Evolutionary conservation across 1,139 yeast genomes (phyloP).

Genomic region (Geotrichum klebahnii): DNA sequence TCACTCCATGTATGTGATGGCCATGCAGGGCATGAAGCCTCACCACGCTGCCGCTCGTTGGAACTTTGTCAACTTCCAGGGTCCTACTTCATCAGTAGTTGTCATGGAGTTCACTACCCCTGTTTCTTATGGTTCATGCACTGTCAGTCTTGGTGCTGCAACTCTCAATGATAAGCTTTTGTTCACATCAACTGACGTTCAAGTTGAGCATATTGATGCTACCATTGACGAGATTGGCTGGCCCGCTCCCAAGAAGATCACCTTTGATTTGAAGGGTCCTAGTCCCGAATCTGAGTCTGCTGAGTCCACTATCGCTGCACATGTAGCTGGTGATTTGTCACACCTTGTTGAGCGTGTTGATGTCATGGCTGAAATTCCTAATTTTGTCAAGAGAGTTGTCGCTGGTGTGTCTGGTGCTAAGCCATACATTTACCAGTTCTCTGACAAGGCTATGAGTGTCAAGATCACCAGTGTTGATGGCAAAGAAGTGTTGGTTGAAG

Average conservation of each 20-base stretch:
- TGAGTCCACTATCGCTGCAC: conserved; percentile 36
- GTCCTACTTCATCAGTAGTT: conserved; percentile 66
- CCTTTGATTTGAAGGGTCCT: conserved; percentile 54
- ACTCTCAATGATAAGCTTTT: conserved; percentile 61
- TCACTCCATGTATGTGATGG: conserved; percentile 88
- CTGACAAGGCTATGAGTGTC: conserved; percentile 47
- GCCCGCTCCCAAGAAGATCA: conserved; percentile 74
- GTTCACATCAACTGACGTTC: conserved; percentile 63
- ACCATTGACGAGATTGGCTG: conserved; percentile 71
- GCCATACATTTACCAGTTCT: conserved; percentile 90
- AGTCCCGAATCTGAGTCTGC: conserved; percentile 41
- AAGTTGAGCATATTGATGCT: conserved; percentile 57
- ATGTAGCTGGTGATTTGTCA: conserved; percentile 35
- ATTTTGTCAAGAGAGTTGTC: conserved; percentile 86
- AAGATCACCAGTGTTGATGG: conserved; percentile 29
- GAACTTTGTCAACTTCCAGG: conserved; percentile 91
- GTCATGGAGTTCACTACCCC: conserved; percentile 97
- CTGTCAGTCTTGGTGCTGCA: conserved; percentile 74
- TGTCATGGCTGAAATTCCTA: conserved; percentile 96
- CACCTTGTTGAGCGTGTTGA: conserved; percentile 82
- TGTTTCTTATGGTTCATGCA: conserved; percentile 74
- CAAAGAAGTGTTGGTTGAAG: conserved; percentile 41
- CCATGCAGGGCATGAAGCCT: conserved; percentile 98
- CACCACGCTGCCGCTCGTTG: conserved; percentile 97
- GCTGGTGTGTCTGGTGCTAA: conserved; percentile 93